These are phyloP conservation scores for Tetrahymena thermophila DNA, from an alignment of 73 alveolate genomes.

Conservation along the genomic window DNA sequence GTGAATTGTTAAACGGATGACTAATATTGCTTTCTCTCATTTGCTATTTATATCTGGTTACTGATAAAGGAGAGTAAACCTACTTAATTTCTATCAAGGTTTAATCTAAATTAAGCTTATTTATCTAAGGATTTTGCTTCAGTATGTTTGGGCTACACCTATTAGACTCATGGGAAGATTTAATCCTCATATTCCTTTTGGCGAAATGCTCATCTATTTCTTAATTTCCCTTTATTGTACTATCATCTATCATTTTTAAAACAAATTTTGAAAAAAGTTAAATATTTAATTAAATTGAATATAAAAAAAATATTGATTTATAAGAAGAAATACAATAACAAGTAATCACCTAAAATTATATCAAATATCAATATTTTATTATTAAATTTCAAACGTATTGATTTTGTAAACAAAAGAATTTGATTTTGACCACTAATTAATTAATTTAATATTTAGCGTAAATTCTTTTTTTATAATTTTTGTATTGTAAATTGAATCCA, in stretches of 20 bases:
- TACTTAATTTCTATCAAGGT: not conserved
- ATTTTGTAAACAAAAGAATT: no score
- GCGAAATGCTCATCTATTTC: not conserved
- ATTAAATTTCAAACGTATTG: no score
- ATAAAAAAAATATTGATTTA: no score
- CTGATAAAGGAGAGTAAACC: not conserved
- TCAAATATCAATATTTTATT: no score
- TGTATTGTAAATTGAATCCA: no score
- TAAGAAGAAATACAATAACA: no score
- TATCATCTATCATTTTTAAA: not conserved
- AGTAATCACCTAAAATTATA: no score
- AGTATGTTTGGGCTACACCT: not conserved
- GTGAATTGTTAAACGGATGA: not conserved
- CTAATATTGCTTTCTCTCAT: not conserved
- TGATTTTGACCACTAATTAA: no score
- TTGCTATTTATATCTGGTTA: not conserved
- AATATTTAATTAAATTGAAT: not conserved
- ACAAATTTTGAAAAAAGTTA: not conserved
- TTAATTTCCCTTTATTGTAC: not conserved
- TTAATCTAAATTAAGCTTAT: not conserved
- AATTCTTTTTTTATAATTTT: no score
- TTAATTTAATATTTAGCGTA: no score
- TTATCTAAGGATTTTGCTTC: not conserved
- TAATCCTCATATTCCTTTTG: not conserved
- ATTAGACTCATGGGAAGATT: not conserved